These are phyloP conservation scores for Pythium insidiosum DNA, from an alignment of 352 stramenopile species.

Conservation along the genomic window DNA sequence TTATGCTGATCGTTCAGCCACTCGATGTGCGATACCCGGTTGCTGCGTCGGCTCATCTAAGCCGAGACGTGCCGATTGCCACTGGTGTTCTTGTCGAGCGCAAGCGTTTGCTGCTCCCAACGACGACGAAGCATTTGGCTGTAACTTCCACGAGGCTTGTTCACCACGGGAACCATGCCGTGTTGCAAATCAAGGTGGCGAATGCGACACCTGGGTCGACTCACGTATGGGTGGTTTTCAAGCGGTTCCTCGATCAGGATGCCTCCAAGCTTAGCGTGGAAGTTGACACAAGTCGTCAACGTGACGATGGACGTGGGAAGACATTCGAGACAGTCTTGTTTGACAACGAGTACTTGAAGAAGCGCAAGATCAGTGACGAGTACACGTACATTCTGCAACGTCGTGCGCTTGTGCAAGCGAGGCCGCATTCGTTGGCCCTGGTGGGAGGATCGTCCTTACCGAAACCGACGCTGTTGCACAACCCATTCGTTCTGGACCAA, in stretches of 20 bases:
- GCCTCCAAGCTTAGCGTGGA: not conserved
- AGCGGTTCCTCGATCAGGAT: constrained; percentile 17
- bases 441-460: constrained; percentile 29
- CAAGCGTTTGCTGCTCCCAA: constrained; percentile 10
- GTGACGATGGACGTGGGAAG: not conserved
- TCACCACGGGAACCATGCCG: constrained; percentile 10
- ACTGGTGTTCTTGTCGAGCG: constrained; percentile 9
- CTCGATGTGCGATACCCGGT: constrained; percentile 25
- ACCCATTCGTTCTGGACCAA: constrained; percentile 28
- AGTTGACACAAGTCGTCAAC: not conserved
- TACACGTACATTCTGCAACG: constrained; percentile 65
- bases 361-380: constrained; percentile 61
- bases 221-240: constrained; percentile 14
- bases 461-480: constrained; percentile 44
- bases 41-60: too few relatives aligned
- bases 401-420: constrained; percentile 18
- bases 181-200: not conserved
- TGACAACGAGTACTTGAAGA: constrained; percentile 40
- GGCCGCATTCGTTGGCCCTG: constrained; percentile 8
- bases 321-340: constrained; percentile 11
- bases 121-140: not conserved
- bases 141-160: too few relatives aligned
- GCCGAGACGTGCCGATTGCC: too few relatives aligned
- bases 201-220: constrained; percentile 1
- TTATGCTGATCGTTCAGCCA: constrained; percentile 23